Evolutionary conservation across 805 yeast species (phyloP).

Genomic region (Candida maesae): DNA sequence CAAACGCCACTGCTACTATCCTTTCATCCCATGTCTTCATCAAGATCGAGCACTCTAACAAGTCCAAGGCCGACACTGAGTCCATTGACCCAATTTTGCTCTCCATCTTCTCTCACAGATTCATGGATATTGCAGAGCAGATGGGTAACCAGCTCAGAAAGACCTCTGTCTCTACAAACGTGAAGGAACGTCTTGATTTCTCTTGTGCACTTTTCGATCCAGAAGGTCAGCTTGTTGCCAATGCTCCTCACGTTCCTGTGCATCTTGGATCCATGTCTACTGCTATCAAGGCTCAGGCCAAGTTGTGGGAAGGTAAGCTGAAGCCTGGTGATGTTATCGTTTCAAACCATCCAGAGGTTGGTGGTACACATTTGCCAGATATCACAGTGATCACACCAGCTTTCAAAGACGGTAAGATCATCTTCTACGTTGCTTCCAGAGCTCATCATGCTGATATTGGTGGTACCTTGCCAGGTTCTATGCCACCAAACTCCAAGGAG

Average conservation of each 20-base stretch:
- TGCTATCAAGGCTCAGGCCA: slow-evolving; percentile 64
- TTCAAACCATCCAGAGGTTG: slow-evolving; percentile 77
- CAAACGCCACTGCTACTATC: slow-evolving; percentile 52
- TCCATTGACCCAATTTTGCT: slow-evolving; percentile 64
- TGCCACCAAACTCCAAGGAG: slow-evolving; percentile 88
- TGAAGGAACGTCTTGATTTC: slow-evolving; percentile 78
- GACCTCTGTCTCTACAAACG: slow-evolving; percentile 78
- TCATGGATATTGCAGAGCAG: slow-evolving; percentile 89
- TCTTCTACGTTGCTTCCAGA: slow-evolving; percentile 88
- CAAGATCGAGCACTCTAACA: slow-evolving; percentile 19
- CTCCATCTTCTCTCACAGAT: slow-evolving; percentile 77
- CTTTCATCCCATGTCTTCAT: slow-evolving; percentile 62
- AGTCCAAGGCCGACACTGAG: slow-evolving; percentile 25
- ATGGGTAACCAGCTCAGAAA: slow-evolving; percentile 80
- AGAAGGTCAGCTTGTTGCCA: slow-evolving; percentile 76
- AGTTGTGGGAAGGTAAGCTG: slow-evolving; percentile 59
- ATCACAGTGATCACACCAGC: slow-evolving; percentile 93
- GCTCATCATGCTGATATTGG: slow-evolving; percentile 73
- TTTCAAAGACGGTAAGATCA: slow-evolving; percentile 53
- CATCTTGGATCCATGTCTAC: slow-evolving; percentile 86
- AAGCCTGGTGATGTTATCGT: slow-evolving; percentile 72
- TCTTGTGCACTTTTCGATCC: slow-evolving; percentile 81
- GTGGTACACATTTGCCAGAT: slow-evolving; percentile 89
- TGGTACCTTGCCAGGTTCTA: slow-evolving; percentile 85
- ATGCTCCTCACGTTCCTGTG: slow-evolving; percentile 87